These are phyloP conservation scores for Kodamaea hsintzibuensis DNA, from an alignment of 805 yeast species.

Conservation along the genomic window DNA sequence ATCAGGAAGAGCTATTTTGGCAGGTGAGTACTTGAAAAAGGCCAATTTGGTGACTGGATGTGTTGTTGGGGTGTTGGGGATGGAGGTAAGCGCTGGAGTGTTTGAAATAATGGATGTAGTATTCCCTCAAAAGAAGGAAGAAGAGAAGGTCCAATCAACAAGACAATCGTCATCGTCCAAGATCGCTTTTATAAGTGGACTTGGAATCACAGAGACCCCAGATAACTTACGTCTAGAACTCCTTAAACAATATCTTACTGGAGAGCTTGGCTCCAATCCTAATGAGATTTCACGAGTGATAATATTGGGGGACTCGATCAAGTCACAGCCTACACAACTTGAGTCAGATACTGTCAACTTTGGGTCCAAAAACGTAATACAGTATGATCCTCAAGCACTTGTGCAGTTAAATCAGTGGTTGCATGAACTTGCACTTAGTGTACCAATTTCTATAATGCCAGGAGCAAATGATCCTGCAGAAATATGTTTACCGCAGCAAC, in stretches of 20 bases:
- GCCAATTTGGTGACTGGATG: slow-evolving; percentile 81
- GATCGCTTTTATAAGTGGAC: slow-evolving; percentile 77
- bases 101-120: slow-evolving; percentile 81
- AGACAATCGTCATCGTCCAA: slow-evolving; percentile 44
- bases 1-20: slow-evolving; percentile 78
- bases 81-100: slow-evolving; percentile 79
- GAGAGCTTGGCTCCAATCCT: slow-evolving; percentile 53
- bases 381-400: slow-evolving; percentile 50
- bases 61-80: slow-evolving; percentile 84
- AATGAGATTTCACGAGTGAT: slow-evolving; percentile 50
- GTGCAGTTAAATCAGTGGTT: slow-evolving; percentile 61
- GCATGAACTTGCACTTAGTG: slow-evolving; percentile 51
- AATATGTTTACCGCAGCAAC: slow-evolving; percentile 82
- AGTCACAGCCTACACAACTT: slow-evolving; percentile 25
- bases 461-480: slow-evolving; percentile 88
- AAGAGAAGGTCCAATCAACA: not conserved
- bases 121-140: slow-evolving; percentile 48
- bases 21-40: slow-evolving; percentile 54
- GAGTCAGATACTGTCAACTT: slow-evolving; percentile 40
- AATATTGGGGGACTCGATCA: slow-evolving; percentile 72
- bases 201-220: slow-evolving; percentile 53
- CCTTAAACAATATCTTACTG: slow-evolving; percentile 68
- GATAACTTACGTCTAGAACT: slow-evolving; percentile 52
- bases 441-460: slow-evolving; percentile 80
- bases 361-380: slow-evolving; percentile 55